A percentile compares a stretch with the other conserved stretches of the same genome.
Conservation (phyloP, 75 land plant species). For the Chamaecyparis obtusa region DNA sequence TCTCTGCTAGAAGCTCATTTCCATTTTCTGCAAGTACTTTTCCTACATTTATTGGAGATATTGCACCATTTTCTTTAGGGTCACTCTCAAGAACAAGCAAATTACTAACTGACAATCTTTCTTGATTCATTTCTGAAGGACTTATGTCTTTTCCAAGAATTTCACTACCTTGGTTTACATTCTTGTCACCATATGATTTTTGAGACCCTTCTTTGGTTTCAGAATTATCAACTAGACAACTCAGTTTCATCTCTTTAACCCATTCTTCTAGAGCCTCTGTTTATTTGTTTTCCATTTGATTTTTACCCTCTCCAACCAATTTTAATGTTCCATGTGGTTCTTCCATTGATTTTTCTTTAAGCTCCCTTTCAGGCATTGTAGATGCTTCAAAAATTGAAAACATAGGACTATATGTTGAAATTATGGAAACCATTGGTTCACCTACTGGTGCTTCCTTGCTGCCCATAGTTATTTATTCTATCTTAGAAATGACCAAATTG, state of each 20-base stretch:
- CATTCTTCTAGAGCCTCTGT: background rate
- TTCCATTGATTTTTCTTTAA: background rate
- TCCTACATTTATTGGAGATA: background rate
- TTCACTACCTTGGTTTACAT: background rate
- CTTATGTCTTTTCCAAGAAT: background rate
- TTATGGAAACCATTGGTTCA: background rate
- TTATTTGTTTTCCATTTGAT: background rate
- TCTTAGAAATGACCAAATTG: background rate
- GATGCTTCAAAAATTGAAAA: slow-evolving; percentile 1
- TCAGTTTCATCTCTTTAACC: background rate
- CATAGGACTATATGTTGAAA: background rate
- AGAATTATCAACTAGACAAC: background rate
- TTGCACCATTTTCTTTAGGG: background rate
- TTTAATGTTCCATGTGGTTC: background rate
- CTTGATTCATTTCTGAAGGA: background rate
- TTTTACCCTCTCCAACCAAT: background rate
- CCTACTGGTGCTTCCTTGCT: background rate
- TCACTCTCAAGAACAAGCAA: background rate
- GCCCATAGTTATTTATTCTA: background rate
- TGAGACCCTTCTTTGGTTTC: background rate
- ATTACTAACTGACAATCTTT: background rate
- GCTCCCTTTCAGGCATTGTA: background rate
- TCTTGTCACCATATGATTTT: background rate
- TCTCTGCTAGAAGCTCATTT: background rate
- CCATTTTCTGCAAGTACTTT: background rate